phyloP scores from a whole-genome alignment of 495 filamentous ascomycete species.

The Pyronema domesticum region DNA sequence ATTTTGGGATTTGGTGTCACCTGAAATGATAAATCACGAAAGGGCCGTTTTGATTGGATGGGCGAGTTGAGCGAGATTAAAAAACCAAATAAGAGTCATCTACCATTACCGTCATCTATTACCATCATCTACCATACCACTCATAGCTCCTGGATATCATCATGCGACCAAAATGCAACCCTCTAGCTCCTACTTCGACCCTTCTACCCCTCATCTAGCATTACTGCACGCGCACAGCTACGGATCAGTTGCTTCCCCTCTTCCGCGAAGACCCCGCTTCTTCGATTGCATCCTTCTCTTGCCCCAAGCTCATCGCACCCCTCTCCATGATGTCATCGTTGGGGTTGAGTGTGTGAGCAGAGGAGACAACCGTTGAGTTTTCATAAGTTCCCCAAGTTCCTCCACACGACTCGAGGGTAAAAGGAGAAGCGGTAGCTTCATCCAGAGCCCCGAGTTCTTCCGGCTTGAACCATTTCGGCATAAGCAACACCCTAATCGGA shows the following conservation, averaged over 20 bases:
- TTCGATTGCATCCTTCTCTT: conserved; percentile 2
- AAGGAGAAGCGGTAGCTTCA: conserved; percentile 61
- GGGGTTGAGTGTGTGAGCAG: conserved; percentile 4
- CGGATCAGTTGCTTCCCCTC: not conserved
- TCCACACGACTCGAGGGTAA: conserved; percentile 72
- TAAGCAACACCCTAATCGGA: conserved; percentile 52
- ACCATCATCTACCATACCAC: too few relatives aligned
- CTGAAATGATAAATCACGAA: too few relatives aligned
- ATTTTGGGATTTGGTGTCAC: too few relatives aligned
- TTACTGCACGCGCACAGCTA: too few relatives aligned
- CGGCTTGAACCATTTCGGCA: conserved; percentile 49
- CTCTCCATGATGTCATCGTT: conserved; percentile 25
- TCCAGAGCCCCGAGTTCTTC: conserved; percentile 60
- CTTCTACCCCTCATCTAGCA: too few relatives aligned
- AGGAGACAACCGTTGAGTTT: not conserved
- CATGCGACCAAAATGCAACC: too few relatives aligned
- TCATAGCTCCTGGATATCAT: too few relatives aligned
- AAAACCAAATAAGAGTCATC: too few relatives aligned
- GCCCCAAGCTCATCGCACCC: conserved; percentile 9
- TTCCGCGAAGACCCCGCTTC: conserved; percentile 6
- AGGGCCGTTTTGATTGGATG: too few relatives aligned
- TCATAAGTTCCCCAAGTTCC: conserved; percentile 41
- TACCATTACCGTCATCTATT: too few relatives aligned
- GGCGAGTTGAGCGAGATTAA: too few relatives aligned
- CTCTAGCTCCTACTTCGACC: too few relatives aligned